These are phyloP conservation scores for Lolium rigidum DNA, from an alignment of 176 grass and related monocot genomes.

Conservation along the genomic window DNA sequence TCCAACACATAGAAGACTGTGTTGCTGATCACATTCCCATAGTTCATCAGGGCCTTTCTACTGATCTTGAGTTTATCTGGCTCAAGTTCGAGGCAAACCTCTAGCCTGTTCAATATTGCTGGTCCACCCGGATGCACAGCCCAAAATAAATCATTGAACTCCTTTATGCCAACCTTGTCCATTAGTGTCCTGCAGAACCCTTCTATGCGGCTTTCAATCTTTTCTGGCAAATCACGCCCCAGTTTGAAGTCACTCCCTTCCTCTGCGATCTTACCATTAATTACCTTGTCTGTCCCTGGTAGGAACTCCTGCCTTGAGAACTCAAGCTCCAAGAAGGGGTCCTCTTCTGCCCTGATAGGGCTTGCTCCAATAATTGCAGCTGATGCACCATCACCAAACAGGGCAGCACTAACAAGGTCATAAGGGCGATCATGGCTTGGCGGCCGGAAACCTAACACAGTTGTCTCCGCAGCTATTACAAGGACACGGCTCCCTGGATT, in stretches of 20 bases:
- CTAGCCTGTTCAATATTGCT: no score
- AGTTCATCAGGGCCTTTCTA: no score
- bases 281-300: constrained; percentile 74
- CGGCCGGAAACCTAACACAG: constrained; percentile 83
- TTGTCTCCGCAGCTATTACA: constrained; percentile 82
- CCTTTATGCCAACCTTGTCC: constrained; percentile 57
- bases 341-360: constrained; percentile 59
- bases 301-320: constrained; percentile 79
- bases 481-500: constrained; percentile 80
- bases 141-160: constrained; percentile 40
- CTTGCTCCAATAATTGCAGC: constrained; percentile 76
- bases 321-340: constrained; percentile 76
- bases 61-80: no score
- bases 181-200: constrained; percentile 76
- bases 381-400: constrained; percentile 87
- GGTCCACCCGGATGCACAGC: no score
- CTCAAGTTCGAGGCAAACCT: no score
- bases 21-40: no score
- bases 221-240: constrained; percentile 72
- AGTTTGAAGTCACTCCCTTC: constrained; percentile 89
- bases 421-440: constrained; percentile 78
- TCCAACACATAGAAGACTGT: no score
- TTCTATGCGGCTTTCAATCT: constrained; percentile 75
- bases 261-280: constrained; percentile 73
- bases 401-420: constrained; percentile 81